Conservation (phyloP, 305 asterid genomes). For the Solanum aculeatissimum region DNA sequence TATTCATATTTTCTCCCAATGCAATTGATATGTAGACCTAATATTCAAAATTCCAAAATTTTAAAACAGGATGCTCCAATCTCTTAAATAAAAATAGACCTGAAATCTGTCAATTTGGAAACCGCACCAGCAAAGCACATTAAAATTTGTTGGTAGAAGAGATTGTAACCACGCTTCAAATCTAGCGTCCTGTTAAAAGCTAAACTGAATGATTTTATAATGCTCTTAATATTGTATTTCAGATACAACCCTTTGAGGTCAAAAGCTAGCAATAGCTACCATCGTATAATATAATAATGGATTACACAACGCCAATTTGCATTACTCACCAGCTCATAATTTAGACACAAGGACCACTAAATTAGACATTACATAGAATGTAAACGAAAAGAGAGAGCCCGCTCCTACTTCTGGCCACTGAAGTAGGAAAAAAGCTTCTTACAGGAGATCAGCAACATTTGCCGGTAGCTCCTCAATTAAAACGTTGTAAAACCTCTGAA, state of each 20-base stretch:
- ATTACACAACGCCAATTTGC: not conserved
- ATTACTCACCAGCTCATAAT: not conserved
- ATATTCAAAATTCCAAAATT: not conserved
- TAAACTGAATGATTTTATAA: not conserved
- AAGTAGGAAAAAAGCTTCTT: not conserved
- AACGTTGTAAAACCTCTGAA: slow-evolving; percentile 9
- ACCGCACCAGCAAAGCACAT: not conserved
- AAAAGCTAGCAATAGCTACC: not conserved
- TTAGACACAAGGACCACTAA: not conserved
- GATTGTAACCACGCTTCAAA: not conserved
- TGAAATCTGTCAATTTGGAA: not conserved
- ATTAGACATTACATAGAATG: not conserved
- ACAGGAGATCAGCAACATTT: not conserved
- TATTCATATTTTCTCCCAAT: not conserved
- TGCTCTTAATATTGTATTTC: not conserved
- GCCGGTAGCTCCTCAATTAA: not conserved
- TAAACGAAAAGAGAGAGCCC: not conserved
- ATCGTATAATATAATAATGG: not conserved
- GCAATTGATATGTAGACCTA: not conserved
- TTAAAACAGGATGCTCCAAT: not conserved
- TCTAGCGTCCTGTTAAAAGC: not conserved
- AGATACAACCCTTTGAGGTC: not conserved
- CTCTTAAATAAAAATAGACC: not conserved
- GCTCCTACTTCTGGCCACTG: not conserved
- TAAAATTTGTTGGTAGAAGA: not conserved